These are phyloP conservation scores for Paracamarosporium sp. DNA, from an alignment of 2,329 filamentous ascomycete species.

Conservation along the genomic window DNA sequence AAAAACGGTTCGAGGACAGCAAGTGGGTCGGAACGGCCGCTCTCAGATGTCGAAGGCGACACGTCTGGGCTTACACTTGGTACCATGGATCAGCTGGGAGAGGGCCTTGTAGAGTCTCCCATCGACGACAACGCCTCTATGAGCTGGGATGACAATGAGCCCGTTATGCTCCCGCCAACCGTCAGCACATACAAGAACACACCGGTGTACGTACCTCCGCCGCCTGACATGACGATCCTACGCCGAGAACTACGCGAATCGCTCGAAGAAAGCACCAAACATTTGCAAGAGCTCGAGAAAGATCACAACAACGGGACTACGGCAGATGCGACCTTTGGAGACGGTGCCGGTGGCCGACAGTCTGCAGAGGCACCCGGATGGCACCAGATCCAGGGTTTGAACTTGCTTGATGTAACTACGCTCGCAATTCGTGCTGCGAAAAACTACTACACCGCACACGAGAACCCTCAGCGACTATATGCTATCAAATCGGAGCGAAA, in stretches of 20 bases:
- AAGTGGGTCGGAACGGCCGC: conserved; percentile 37
- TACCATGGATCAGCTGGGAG: conserved; percentile 37
- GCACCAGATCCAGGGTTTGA: conserved; percentile 89
- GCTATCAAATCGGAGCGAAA: conserved; percentile 86
- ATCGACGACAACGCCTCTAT: conserved; percentile 58
- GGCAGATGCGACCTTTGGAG: conserved; percentile 9
- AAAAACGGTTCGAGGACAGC: conserved; percentile 50
- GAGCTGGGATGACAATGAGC: conserved; percentile 67
- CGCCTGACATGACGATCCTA: conserved; percentile 81
- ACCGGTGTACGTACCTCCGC: conserved; percentile 80
- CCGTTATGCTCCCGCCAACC: conserved; percentile 91
- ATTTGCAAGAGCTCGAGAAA: conserved; percentile 66
- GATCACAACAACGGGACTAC: conserved; percentile 26
- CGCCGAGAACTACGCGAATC: conserved; percentile 72
- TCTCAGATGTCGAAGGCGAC: conserved; percentile 36
- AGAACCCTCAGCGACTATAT: conserved; percentile 83
- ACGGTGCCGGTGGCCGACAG: conserved; percentile 16
- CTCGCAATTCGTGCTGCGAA: conserved; percentile 95
- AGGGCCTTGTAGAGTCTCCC: conserved; percentile 59
- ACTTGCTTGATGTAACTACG: conserved; percentile 90
- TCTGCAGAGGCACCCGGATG: conserved; percentile 65
- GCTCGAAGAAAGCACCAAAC: conserved; percentile 72
- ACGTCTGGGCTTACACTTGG: conserved; percentile 32
- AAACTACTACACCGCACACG: conserved; percentile 94
- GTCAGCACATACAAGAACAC: conserved; percentile 93